These are phyloP conservation scores for Akebia trifoliata DNA, from an alignment of 164 flowering plant genomes.

Conservation along the genomic window DNA sequence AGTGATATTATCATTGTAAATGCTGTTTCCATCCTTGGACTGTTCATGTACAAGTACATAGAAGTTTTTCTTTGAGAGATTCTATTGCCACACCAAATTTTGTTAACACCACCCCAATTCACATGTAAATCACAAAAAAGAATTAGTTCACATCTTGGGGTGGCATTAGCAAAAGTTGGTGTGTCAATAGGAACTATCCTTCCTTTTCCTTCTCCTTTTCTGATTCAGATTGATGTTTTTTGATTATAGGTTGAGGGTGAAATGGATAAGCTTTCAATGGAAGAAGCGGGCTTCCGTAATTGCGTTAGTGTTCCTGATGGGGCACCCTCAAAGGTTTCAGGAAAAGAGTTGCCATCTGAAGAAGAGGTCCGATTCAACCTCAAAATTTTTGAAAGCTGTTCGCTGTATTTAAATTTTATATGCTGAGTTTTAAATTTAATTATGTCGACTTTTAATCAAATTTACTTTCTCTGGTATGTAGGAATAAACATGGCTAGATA, in stretches of 20 bases:
- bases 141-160: too few relatives aligned
- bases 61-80: too few relatives aligned
- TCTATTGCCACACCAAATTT: too few relatives aligned
- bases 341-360: constrained; percentile 45
- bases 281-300: constrained; percentile 86
- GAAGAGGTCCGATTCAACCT: constrained; percentile 45
- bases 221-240: not conserved
- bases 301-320: constrained; percentile 96
- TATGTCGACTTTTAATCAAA: not conserved
- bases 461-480: not conserved
- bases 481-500: too few relatives aligned
- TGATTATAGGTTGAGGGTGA: constrained; percentile 88
- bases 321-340: constrained; percentile 69
- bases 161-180: too few relatives aligned
- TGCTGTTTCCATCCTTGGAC: constrained; percentile 2
- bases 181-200: too few relatives aligned
- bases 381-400: not conserved
- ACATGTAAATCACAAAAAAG: too few relatives aligned
- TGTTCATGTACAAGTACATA: too few relatives aligned
- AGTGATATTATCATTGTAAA: constrained; percentile 77
- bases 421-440: not conserved
- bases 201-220: not conserved
- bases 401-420: not conserved
- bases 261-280: constrained; percentile 94
- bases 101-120: too few relatives aligned